Evolutionary conservation across 139 green algal genomes (phyloP).

Genomic region (Volvox reticuliferus): DNA sequence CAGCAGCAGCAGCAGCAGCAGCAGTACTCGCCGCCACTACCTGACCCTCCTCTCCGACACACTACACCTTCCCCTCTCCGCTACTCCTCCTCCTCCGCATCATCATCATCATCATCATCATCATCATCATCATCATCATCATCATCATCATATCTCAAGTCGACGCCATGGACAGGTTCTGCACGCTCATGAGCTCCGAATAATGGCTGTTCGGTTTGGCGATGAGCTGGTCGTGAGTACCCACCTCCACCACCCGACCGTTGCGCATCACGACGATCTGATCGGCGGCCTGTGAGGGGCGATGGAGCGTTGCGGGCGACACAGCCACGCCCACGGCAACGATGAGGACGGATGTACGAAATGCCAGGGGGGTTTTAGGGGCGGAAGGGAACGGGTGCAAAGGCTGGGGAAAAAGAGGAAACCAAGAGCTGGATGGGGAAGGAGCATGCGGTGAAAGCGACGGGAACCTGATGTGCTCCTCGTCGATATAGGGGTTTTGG

Average conservation of each 20-base stretch:
- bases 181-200: slow-evolving; percentile 73
- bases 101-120: background rate
- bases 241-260: slow-evolving; percentile 52
- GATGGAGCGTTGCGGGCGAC: background rate
- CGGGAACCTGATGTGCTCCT: too few species aligned
- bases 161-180: slow-evolving; percentile 64
- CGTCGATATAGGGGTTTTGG: background rate
- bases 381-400: too few species aligned
- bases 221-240: slow-evolving; percentile 78
- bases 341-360: too few species aligned
- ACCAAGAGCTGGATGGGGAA: too few species aligned
- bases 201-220: slow-evolving; percentile 61
- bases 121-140: background rate
- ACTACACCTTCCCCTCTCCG: background rate
- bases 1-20: too few species aligned
- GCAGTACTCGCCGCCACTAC: too few species aligned
- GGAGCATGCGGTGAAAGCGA: too few species aligned
- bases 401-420: too few species aligned
- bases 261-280: slow-evolving; percentile 82
- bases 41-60: background rate
- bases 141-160: slow-evolving; percentile 19
- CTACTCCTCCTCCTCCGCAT: background rate
- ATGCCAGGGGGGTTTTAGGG: too few species aligned
- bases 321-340: too few species aligned
- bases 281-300: slow-evolving; percentile 70